A percentile compares a stretch with the other conserved stretches of the same genome.
phyloP scores from a whole-genome alignment of 2,329 filamentous ascomycete genomes.

The Cladosporium sp. region DNA sequence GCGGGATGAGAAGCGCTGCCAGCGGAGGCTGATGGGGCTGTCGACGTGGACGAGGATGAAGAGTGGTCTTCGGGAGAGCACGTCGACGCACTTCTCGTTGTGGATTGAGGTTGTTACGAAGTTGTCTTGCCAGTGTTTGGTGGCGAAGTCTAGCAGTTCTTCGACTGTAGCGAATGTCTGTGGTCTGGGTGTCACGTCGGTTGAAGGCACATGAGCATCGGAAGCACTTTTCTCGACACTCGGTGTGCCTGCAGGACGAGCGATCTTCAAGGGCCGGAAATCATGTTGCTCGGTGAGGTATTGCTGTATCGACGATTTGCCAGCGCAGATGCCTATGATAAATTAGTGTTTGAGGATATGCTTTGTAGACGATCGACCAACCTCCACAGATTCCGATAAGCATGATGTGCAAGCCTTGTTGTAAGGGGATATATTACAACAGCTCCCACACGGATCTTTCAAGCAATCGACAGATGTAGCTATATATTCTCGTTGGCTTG shows the following conservation, averaged over 20 bases:
- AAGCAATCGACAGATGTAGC: background rate
- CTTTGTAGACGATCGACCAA: conserved; percentile 38
- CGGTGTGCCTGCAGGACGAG: conserved; percentile 39
- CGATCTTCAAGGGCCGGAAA: conserved; percentile 72
- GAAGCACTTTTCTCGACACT: conserved; percentile 46
- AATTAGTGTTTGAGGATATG: conserved; percentile 8
- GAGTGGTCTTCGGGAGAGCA: conserved; percentile 77
- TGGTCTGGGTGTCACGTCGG: conserved; percentile 9
- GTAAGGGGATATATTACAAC: background rate
- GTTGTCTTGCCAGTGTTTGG: conserved; percentile 74
- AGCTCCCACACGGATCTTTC: background rate
- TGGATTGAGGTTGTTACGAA: conserved; percentile 87
- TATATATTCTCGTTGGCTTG: background rate
- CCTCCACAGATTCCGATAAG: conserved; percentile 76
- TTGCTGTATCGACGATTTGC: conserved; percentile 84
- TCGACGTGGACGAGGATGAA: conserved; percentile 92
- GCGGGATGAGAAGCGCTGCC: conserved; percentile 70
- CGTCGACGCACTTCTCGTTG: conserved; percentile 70
- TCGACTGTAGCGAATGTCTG: conserved; percentile 61
- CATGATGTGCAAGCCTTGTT: conserved; percentile 50
- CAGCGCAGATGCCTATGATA: conserved; percentile 78
- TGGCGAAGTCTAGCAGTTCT: conserved; percentile 79
- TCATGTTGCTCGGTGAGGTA: conserved; percentile 83
- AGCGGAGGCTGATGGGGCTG: conserved; percentile 80
- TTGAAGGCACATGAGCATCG: conserved; percentile 37